phyloP scores from a whole-genome alignment of 495 filamentous ascomycete genomes.

The Aspergillus panamensis region DNA sequence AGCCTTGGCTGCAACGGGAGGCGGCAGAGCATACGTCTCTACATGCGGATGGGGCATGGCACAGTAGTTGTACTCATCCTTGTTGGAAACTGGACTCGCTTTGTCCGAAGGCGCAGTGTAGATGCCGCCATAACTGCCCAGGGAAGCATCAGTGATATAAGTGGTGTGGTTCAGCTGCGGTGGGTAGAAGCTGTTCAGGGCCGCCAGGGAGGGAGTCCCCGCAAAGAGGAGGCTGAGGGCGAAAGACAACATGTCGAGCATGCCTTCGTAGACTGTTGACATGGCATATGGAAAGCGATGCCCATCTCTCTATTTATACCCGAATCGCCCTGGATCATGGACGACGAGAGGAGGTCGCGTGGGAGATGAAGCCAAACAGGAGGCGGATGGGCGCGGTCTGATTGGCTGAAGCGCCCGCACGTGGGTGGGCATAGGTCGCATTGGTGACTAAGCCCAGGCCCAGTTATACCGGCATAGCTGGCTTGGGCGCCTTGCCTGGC shows the following conservation, averaged over 20 bases:
- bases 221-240: conserved; percentile 4
- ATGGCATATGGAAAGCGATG: not conserved
- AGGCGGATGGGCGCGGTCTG: too few relatives aligned
- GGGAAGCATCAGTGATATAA: conserved; percentile 38
- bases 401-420: too few relatives aligned
- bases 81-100: conserved; percentile 23
- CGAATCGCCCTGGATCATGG: not conserved
- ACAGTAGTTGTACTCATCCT: conserved; percentile 42
- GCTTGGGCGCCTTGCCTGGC: too few relatives aligned
- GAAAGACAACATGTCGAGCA: conserved; percentile 10
- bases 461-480: too few relatives aligned
- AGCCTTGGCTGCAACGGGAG: conserved; percentile 27
- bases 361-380: not conserved
- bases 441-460: too few relatives aligned
- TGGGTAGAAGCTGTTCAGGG: conserved; percentile 40
- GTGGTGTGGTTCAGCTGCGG: conserved; percentile 34
- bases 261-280: conserved; percentile 8
- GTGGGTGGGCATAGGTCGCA: too few relatives aligned
- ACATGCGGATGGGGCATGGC: conserved; percentile 44
- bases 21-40: conserved; percentile 33
- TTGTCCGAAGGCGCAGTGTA: conserved; percentile 33
- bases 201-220: not conserved
- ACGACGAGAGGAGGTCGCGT: not conserved
- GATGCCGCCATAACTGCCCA: conserved; percentile 42
- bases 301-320: not conserved